Evolutionary conservation across 2,329 filamentous ascomycete species (phyloP).

Genomic region (Ophiostoma quercus): DNA sequence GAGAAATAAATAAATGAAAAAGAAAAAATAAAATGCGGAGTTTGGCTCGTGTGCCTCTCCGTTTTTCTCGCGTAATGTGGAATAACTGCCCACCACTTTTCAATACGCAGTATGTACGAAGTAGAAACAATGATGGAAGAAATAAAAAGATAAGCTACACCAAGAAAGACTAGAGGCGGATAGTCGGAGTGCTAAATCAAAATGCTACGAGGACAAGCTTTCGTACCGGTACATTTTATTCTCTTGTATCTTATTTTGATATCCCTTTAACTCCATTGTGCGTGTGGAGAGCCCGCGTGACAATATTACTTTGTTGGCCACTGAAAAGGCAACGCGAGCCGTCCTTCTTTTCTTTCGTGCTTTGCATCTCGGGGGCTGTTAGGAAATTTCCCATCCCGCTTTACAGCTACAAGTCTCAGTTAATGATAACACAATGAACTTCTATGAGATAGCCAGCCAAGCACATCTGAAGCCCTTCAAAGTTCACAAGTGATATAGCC

Average conservation of each 20-base stretch:
- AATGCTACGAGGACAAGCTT: conserved; percentile 3
- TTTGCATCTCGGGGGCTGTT: too few species aligned
- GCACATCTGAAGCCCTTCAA: too few species aligned
- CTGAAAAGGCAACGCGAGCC: not conserved
- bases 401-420: too few species aligned
- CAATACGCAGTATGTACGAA: too few species aligned
- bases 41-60: not conserved
- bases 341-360: not conserved
- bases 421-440: too few species aligned
- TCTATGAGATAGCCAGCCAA: too few species aligned
- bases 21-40: not conserved
- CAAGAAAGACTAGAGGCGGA: not conserved
- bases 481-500: too few species aligned
- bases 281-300: not conserved
- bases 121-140: not conserved
- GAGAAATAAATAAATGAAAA: not conserved
- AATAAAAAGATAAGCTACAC: not conserved
- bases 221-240: not conserved
- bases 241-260: not conserved
- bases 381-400: too few species aligned
- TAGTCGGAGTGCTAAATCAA: not conserved
- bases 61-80: not conserved
- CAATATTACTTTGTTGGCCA: not conserved
- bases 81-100: not conserved
- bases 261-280: not conserved